These are phyloP conservation scores for Psilocybe cyanescens DNA, from an alignment of 768 basidiomycete genomes.

Conservation along the genomic window DNA sequence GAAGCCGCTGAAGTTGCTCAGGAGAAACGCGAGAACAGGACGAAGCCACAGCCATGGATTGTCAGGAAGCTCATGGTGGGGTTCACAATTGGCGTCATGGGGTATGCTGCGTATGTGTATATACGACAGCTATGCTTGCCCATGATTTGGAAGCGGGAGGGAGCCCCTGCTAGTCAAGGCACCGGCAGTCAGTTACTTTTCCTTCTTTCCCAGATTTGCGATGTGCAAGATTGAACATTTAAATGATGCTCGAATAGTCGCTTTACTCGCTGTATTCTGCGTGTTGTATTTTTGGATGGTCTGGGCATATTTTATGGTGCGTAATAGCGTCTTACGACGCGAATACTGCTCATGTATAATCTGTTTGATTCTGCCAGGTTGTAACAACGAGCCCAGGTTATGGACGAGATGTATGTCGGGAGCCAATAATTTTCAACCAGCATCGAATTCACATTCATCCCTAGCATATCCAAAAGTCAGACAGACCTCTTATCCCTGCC, in stretches of 20 bases:
- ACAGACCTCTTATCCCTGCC: slow-evolving; percentile 22
- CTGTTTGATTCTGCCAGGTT: slow-evolving; percentile 42
- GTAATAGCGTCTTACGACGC: slow-evolving; percentile 20
- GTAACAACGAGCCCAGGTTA: slow-evolving; percentile 70
- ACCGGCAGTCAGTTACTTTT: slow-evolving; percentile 66
- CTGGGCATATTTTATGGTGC: slow-evolving; percentile 80
- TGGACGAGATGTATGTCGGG: slow-evolving; percentile 61
- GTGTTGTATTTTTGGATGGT: slow-evolving; percentile 70
- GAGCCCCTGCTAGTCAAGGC: slow-evolving; percentile 49
- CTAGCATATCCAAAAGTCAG: slow-evolving; percentile 21
- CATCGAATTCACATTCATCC: neutral
- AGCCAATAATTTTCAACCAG: neutral
- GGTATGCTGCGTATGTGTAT: slow-evolving; percentile 79
- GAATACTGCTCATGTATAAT: slow-evolving; percentile 1
- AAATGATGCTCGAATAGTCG: slow-evolving; percentile 46
- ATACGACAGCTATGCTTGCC: slow-evolving; percentile 71
- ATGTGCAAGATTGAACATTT: slow-evolving; percentile 10
- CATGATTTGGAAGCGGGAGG: slow-evolving; percentile 56
- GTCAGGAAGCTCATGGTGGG: slow-evolving; percentile 69
- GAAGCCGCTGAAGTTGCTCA: slow-evolving; percentile 44
- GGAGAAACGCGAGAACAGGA: slow-evolving; percentile 42
- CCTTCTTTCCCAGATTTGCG: neutral
- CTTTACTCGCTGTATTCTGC: slow-evolving; percentile 63
- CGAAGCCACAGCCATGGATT: slow-evolving; percentile 73
- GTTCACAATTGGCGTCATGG: slow-evolving; percentile 61